Percentiles rank a stretch among this genome's conserved stretches.
Evolutionary conservation across 805 yeast genomes (phyloP).

Genomic region (Maudiozyma serrabonitensis): DNA sequence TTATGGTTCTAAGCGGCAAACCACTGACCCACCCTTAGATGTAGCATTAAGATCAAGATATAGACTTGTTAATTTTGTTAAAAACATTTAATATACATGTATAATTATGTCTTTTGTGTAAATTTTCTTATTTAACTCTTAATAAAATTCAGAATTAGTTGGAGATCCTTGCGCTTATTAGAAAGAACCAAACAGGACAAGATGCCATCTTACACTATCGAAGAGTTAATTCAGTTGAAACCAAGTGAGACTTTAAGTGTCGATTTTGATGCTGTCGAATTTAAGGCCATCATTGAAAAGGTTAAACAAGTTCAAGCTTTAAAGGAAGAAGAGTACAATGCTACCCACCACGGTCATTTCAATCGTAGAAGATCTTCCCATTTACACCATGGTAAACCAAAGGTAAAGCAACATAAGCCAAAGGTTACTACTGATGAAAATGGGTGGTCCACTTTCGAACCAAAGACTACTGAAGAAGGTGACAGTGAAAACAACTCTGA

Average conservation of each 20-base stretch:
- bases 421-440: slow-evolving; percentile 55
- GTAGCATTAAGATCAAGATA: too few relatives aligned
- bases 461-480: slow-evolving; percentile 27
- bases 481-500: slow-evolving; percentile 13
- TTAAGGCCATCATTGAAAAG: slow-evolving; percentile 55
- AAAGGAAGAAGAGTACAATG: slow-evolving; percentile 28
- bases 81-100: too few relatives aligned
- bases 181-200: neutral
- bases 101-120: neutral
- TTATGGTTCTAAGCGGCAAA: neutral
- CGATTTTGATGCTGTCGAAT: slow-evolving; percentile 54
- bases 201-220: slow-evolving; percentile 46
- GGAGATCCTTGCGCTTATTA: neutral
- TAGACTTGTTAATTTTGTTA: too few relatives aligned
- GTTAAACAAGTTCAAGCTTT: slow-evolving; percentile 41
- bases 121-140: neutral
- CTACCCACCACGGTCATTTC: slow-evolving; percentile 30
- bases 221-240: slow-evolving; percentile 51
- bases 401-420: slow-evolving; percentile 47
- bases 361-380: slow-evolving; percentile 57
- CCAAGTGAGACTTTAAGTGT: slow-evolving; percentile 50
- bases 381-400: slow-evolving; percentile 38
- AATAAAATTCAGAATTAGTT: neutral
- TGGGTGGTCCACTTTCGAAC: slow-evolving; percentile 71
- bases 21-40: neutral